Evolutionary conservation across 768 basidiomycete genomes (phyloP), one percentile per base, ranked within the genome.

Genomic region (Suillus alpinus): DNA sequence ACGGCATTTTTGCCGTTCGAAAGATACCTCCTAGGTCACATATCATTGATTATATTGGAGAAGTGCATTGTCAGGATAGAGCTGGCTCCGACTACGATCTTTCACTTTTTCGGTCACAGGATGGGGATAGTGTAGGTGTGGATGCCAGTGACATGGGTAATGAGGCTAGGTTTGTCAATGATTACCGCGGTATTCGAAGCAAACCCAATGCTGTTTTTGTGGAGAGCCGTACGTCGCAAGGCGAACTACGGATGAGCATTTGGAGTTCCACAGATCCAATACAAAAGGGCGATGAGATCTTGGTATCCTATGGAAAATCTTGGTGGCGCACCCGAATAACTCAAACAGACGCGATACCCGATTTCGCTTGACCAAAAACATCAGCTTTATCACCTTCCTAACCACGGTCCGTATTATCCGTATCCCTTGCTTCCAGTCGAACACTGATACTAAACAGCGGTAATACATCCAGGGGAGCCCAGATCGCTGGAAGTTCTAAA

Each of bases 111-210:
- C 87, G 86, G 39, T 75, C 81, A 55, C 74, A 77, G 59, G 77
- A 80, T 56, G 85, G 84, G 8, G 68, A 82, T 43, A 87, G 78
- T 67, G 82, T 95, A 20, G 94, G 93, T 1, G 79, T 91, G 43
- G 94, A 97, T 70, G 93, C 94, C 20, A 78, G 78, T 32, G 65
- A 47, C 3, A 83, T 83, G 78, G 95, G 95, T 32, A 97, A 95
- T 74, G 92, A 94, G 72, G 89, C 88, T 1, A 79, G 95, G 67
- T 95, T 96, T 70, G 80, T 93, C 61, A 97, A 97, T 66, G 95
- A 96, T 77, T 98, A 89, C 74, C 83, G 95, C 59, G 92, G 93
- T 2, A 78, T 94, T n/a, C 76, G 70, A 53, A 71, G 73, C 26
- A 87, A 78, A 69, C 86, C 92, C 4, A 94, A 94, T 65, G 89